A percentile compares a stretch with the other conserved stretches of the same genome.
Evolutionary conservation across 1,284 basidiomycete genomes (phyloP).

Genomic region (Boletus calvinii): DNA sequence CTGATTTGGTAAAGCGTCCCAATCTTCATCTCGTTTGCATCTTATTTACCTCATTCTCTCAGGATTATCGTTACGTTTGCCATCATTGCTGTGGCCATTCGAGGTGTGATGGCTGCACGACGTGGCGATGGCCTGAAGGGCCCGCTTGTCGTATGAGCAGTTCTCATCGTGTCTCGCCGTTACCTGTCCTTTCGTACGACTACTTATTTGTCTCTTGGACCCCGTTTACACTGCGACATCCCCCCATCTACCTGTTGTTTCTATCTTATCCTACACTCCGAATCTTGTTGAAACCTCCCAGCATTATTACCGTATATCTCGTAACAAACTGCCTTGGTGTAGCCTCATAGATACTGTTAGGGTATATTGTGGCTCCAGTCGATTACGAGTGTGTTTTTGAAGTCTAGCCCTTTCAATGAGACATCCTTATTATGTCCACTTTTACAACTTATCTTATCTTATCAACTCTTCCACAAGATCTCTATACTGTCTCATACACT

Average conservation of each 20-base stretch:
- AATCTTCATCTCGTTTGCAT: neutral
- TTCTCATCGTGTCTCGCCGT: neutral
- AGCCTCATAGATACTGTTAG: constrained; percentile 10
- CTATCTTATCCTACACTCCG: neutral
- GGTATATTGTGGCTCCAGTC: neutral
- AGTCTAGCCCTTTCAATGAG: neutral
- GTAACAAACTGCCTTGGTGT: neutral
- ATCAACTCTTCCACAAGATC: too few relatives aligned
- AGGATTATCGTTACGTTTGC: constrained; percentile 59
- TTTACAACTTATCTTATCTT: too few relatives aligned
- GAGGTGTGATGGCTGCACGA: constrained; percentile 49
- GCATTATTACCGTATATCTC: neutral
- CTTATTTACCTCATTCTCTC: constrained; percentile 5
- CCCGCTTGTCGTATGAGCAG: constrained; percentile 36
- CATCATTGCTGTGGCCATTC: constrained; percentile 51
- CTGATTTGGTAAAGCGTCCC: constrained; percentile 47
- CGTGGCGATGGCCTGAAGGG: constrained; percentile 59
- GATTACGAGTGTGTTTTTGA: neutral
- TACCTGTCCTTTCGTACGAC: constrained; percentile 7
- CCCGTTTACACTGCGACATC: constrained; percentile 15
- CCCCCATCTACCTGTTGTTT: constrained; percentile 1
- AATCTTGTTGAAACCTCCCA: constrained; percentile 15
- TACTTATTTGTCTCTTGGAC: neutral
- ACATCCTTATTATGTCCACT: too few relatives aligned
- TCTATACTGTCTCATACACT: too few relatives aligned